These are phyloP conservation scores for Penicillium turbatum DNA, from an alignment of 495 filamentous ascomycete species.

Conservation along the genomic window DNA sequence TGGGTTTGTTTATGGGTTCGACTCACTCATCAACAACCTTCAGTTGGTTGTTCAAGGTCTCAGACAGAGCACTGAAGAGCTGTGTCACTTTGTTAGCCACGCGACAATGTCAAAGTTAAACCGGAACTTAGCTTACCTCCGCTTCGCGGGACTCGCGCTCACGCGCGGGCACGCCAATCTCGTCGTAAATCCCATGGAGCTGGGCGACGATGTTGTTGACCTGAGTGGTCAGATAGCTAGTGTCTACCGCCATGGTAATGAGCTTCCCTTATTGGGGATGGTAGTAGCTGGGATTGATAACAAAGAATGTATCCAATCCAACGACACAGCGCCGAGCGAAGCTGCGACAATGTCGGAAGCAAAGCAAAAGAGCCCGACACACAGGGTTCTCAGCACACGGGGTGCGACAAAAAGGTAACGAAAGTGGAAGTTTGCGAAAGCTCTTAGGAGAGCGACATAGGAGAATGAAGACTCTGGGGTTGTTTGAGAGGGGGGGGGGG, in stretches of 20 bases:
- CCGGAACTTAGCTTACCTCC: slow-evolving; percentile 57
- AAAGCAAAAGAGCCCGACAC: slow-evolving; percentile 19
- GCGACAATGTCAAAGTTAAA: not conserved
- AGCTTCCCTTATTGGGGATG: slow-evolving; percentile 4
- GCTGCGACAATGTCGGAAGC: slow-evolving; percentile 20
- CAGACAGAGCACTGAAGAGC: slow-evolving; percentile 84
- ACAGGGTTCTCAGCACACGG: slow-evolving; percentile 20
- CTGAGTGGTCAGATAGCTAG: slow-evolving; percentile 86
- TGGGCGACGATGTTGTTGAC: slow-evolving; percentile 87
- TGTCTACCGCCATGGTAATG: slow-evolving; percentile 74
- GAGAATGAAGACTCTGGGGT: slow-evolving; percentile 9
- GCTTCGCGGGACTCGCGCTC: slow-evolving; percentile 84
- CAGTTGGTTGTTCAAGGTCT: slow-evolving; percentile 81
- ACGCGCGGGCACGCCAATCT: slow-evolving; percentile 86
- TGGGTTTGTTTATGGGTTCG: not conserved
- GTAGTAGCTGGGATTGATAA: slow-evolving; percentile 4
- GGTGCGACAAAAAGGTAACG: slow-evolving; percentile 17
- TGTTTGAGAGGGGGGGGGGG: slow-evolving; percentile 32
- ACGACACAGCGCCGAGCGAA: slow-evolving; percentile 14
- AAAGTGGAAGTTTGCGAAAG: slow-evolving; percentile 17
- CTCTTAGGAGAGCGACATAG: slow-evolving; percentile 24
- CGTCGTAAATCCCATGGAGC: slow-evolving; percentile 90
- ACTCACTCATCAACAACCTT: slow-evolving; percentile 66
- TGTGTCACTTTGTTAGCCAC: slow-evolving; percentile 28
- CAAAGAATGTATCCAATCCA: slow-evolving; percentile 18